Evolutionary conservation across 257 asterid genomes (phyloP).

Genomic region (Nicotiana otophora): DNA sequence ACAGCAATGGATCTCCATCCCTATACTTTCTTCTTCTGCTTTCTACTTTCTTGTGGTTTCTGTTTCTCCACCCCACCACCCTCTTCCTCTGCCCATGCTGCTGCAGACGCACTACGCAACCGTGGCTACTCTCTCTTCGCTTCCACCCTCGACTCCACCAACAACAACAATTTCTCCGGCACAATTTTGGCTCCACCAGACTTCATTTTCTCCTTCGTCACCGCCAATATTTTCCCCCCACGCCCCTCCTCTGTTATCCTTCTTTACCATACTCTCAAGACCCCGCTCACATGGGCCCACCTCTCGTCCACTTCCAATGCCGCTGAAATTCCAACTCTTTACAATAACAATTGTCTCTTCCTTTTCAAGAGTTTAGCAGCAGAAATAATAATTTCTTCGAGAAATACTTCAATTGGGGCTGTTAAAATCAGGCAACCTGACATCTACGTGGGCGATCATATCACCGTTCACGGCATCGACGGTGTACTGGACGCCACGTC

Average conservation of each 20-base stretch:
- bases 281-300: constrained; percentile 44
- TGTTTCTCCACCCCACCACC: constrained; percentile 26
- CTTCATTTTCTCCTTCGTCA: constrained; percentile 50
- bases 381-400: constrained; percentile 38
- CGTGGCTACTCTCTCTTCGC: constrained; percentile 66
- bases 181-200: constrained; percentile 62
- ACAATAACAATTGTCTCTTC: constrained; percentile 52
- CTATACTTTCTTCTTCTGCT: constrained; percentile 32
- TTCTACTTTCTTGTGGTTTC: constrained; percentile 30
- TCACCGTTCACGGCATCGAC: constrained; percentile 65
- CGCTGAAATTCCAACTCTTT: constrained; percentile 38
- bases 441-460: constrained; percentile 50
- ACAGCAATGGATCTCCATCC: constrained; percentile 25
- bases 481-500: constrained; percentile 46
- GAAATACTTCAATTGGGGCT: constrained; percentile 29
- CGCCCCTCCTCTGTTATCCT: constrained; percentile 55
- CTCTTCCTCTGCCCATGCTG: constrained; percentile 40
- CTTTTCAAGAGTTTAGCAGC: constrained; percentile 26
- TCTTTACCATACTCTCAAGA: constrained; percentile 54
- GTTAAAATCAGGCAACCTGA: constrained; percentile 62
- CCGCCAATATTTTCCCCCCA: constrained; percentile 42
- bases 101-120: constrained; percentile 47
- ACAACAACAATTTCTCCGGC: constrained; percentile 43
- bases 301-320: constrained; percentile 36
- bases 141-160: constrained; percentile 32